Base-by-base conservation (phyloP, 2,329 filamentous ascomycete species). In the Trichoderma simmonsii region DNA sequence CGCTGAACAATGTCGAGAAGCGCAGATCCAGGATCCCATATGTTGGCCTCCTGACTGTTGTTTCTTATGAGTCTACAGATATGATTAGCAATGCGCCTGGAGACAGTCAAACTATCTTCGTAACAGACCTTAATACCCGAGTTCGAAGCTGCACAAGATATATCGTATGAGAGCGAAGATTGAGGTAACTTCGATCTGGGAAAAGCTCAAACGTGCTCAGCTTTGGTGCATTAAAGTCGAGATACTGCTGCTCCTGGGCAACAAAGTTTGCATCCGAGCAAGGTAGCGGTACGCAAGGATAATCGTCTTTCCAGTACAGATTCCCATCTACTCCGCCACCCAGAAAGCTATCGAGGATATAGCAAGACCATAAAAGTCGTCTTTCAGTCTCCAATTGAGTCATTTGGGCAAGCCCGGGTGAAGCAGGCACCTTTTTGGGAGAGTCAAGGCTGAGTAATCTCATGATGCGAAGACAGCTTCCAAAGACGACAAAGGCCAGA, bases 91-190 rank as follows among this genome's bases (percentile, higher is more conserved):
- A 26, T 43, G 14, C n/a, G 4, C 7, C 18, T 7, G n/a, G 12
- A 36, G 28, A 21, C 6, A 4, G 1, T 1, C 11, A 69, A 51
- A 2, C n/a, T 24, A 4, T 5, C 2, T 34, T n/a, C 4, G 4
- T 0, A 21, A 61, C 66, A 24, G 9, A 69, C 66, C 66, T 60
- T 4, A 69, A 7, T 15, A 61, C 66, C 8, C 66, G 56, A 15
- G 66, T 69, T 12, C 66, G 57, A 12, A 69, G 66, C n/a, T 69
- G 66, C 11, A 69, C 66, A 21, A 69, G 66, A 51, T 69, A 69
- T 24, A 69, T 51, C 14, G 56, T 69, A 51, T 69, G 66, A 26
- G 56, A 69, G 3, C 66, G 66, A 61, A 69, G 66, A 28, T 61
- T 69, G 3, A 61, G 56, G 8, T 51, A 51, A 39, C 36, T 69